Evolutionary conservation across 2,329 filamentous ascomycete genomes (phyloP).

Genomic region (Verticillium klebahnii): DNA sequence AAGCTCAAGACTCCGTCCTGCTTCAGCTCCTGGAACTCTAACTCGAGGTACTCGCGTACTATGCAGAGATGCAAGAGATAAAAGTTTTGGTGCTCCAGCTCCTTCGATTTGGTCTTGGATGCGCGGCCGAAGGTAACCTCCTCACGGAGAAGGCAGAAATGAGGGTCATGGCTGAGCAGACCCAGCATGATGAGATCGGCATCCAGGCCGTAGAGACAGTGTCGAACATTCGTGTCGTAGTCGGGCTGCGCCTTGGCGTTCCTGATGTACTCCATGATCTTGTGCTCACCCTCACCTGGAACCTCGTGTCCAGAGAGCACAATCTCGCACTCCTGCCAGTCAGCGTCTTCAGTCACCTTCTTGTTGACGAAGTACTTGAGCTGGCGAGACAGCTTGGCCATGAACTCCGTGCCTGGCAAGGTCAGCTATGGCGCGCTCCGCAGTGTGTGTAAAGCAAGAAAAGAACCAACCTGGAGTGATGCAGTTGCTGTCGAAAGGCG

Average conservation of each 20-base stretch:
- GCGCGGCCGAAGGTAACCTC: conserved; percentile 95
- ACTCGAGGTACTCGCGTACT: conserved; percentile 91
- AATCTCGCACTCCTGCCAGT: conserved; percentile 96
- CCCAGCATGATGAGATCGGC: conserved; percentile 99
- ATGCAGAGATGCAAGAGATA: conserved; percentile 96
- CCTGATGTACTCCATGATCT: conserved; percentile 99
- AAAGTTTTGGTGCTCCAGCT: conserved; percentile 98
- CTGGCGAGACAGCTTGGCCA: conserved; percentile 92
- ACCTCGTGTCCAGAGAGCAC: conserved; percentile 97
- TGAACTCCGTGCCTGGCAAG: conserved; percentile 72
- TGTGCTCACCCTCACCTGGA: conserved; percentile 96
- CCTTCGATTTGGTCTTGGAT: conserved; percentile 84
- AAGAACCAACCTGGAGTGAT: conserved; percentile 72
- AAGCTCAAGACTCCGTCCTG: conserved; percentile 67
- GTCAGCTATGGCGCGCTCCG: conserved; percentile 7
- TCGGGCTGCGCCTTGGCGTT: conserved; percentile 91
- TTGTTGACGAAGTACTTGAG: conserved; percentile 99
- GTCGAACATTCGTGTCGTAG: conserved; percentile 89
- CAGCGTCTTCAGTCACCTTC: conserved; percentile 92
- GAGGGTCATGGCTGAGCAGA: conserved; percentile 92
- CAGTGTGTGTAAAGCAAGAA: background rate
- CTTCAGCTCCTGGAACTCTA: conserved; percentile 93
- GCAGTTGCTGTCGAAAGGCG: conserved; percentile 97
- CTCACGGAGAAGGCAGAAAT: conserved; percentile 94
- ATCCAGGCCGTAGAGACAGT: conserved; percentile 95